Evolutionary conservation across 129 eudicot species (phyloP), one percentile per base, ranked within the genome.

Genomic region (Flaveria linearis): DNA sequence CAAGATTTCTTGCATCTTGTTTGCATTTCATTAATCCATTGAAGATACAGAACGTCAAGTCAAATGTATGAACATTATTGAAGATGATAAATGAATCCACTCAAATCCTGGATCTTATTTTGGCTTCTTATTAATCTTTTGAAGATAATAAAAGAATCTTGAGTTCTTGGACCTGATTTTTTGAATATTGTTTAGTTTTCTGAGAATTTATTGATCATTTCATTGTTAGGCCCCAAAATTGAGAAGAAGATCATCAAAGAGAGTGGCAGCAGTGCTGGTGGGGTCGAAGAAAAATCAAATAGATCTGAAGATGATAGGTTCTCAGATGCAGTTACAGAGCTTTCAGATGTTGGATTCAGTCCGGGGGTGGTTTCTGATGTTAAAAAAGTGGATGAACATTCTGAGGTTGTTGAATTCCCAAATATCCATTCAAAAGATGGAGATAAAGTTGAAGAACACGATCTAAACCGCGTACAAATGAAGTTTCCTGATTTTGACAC

Each of bases 301-400:
- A 82, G 73, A 69, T 92, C 95, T 14, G 97, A 84, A 82, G 98
- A 92, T 71, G 98, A 88, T 26, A 68, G 82, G 55, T 93, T 83
- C 78, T 77, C 96, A 39, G 96, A 92, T 80, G 96, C 91, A 47
- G 86, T 55, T 36, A 82, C 91, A 10, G 98, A 90, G 14, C 90
- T 92, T 86, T 73, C 84, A 0, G 96, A 92, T 55, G 68, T 83
- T 70, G 84, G 84, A 30, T 7, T 76, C 68, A 87, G 87, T 76
- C 85, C 89, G 7, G 74, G 68, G 33, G 69, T 63, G 69, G 30
- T 33, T 63, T 63, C 69, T 63, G 74, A 71, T 17, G 68, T 25
- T 30, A 41, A n/a, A 15, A 49, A 81, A 33, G 78, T 30, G 51
- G 64, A 60, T 12, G 67, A 22, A 15, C 39, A 57, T 25, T 72